These are phyloP conservation scores for Pistacia atlantica DNA, from an alignment of 345 rosid species.

Conservation along the genomic window DNA sequence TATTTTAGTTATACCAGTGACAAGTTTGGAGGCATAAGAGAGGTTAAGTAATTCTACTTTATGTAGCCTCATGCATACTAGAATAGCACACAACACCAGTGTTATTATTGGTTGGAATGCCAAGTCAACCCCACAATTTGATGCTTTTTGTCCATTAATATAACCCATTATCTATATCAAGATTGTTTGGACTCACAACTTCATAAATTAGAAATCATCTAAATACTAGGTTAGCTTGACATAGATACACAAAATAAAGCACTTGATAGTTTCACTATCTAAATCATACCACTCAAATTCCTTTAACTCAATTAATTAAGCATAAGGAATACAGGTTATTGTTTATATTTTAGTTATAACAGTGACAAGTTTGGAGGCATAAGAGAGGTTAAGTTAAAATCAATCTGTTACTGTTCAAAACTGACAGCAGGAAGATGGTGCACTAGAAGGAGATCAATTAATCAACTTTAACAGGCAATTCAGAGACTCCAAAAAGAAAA, in stretches of 20 bases:
- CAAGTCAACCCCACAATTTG: neutral
- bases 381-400: neutral
- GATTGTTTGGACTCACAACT: neutral
- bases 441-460: neutral
- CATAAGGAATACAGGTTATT: neutral
- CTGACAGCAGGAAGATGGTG: neutral
- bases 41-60: neutral
- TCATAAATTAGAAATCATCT: neutral
- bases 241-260: neutral
- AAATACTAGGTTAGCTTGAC: neutral
- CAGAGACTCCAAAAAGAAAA: neutral
- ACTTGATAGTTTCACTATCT: neutral
- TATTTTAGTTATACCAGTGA: neutral
- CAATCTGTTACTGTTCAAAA: neutral
- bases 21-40: neutral
- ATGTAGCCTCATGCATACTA: no score
- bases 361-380: neutral
- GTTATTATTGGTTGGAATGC: neutral
- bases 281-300: neutral
- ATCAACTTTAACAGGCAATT: neutral
- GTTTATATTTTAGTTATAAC: neutral
- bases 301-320: neutral
- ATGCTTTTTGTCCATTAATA: slow-evolving; percentile 5
- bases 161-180: neutral
- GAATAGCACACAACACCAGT: neutral